A percentile compares a stretch with the other conserved stretches of the same genome.
phyloP scores from a whole-genome alignment of 176 grass and related monocot species.

The Metroxylon sagu region DNA sequence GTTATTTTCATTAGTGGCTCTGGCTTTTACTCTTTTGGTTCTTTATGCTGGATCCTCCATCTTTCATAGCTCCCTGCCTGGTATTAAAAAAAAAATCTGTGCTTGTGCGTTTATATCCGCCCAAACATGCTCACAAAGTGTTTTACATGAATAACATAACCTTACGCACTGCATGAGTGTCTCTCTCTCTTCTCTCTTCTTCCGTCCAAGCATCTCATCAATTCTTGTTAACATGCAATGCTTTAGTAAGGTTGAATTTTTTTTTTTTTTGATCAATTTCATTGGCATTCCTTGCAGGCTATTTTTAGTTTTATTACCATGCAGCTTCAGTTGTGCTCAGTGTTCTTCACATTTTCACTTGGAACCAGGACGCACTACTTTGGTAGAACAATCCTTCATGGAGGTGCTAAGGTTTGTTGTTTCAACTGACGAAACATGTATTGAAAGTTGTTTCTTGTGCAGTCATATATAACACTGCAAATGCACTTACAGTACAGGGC shows the following conservation, averaged over 20 bases:
- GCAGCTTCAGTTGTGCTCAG: slow-evolving; percentile 91
- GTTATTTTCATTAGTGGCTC: slow-evolving; percentile 5
- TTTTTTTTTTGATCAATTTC: background rate
- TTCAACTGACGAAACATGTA: background rate
- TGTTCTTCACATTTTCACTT: slow-evolving; percentile 98
- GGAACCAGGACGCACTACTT: slow-evolving; percentile 98
- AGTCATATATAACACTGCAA: slow-evolving; percentile 3
- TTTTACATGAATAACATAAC: too few species aligned
- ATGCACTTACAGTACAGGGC: slow-evolving; percentile 61
- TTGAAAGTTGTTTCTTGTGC: slow-evolving; percentile 19
- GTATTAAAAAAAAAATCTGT: too few species aligned
- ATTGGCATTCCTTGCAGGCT: slow-evolving; percentile 39
- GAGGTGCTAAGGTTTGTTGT: slow-evolving; percentile 67
- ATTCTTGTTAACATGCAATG: too few species aligned
- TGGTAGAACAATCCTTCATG: slow-evolving; percentile 97
- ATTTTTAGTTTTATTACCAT: slow-evolving; percentile 81
- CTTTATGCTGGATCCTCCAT: too few species aligned
- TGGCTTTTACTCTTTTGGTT: too few species aligned
- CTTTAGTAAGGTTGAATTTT: background rate
- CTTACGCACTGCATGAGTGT: too few species aligned
- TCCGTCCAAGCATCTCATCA: too few species aligned
- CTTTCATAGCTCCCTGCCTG: too few species aligned
- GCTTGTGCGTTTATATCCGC: too few species aligned
- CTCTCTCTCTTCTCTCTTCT: too few species aligned
- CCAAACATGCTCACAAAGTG: too few species aligned